Percentiles rank a stretch among this genome's conserved stretches.
Conservation (phyloP, 2,329 filamentous ascomycete genomes). For the Lecanicillium sp. region DNA sequence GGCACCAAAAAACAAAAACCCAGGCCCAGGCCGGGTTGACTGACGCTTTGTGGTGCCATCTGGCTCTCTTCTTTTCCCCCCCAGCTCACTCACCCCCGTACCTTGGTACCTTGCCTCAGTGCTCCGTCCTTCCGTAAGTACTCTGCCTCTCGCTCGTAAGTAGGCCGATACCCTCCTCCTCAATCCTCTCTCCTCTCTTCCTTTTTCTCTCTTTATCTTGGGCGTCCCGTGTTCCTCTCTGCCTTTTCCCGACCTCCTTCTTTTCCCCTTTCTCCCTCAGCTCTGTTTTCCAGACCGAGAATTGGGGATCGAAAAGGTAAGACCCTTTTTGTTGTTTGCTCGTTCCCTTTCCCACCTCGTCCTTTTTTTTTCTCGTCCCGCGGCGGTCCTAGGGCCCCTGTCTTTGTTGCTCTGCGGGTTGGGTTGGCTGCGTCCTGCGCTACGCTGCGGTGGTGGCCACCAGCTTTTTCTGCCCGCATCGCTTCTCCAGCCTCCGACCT, state of each 20-base stretch:
- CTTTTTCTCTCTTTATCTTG: conserved; percentile 12
- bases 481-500: too few species aligned
- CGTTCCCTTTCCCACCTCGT: not conserved
- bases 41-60: too few species aligned
- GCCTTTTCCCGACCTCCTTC: conserved; percentile 14
- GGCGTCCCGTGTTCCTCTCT: conserved; percentile 23
- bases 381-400: not conserved
- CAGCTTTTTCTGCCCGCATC: too few species aligned
- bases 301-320: conserved; percentile 1
- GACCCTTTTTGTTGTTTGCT: not conserved
- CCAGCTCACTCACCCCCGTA: too few species aligned
- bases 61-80: too few species aligned
- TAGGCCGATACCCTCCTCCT: not conserved
- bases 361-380: not conserved
- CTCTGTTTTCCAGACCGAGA: conserved; percentile 3
- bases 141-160: conserved; percentile 1
- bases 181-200: conserved; percentile 4
- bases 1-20: too few species aligned
- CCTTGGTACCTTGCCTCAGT: too few species aligned
- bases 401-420: not conserved
- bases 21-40: too few species aligned
- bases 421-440: too few species aligned
- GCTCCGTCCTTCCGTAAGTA: too few species aligned
- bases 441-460: too few species aligned
- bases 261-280: conserved; percentile 19